Conservation (phyloP, 164 flowering plant species). For the Berberis thunbergii region DNA sequence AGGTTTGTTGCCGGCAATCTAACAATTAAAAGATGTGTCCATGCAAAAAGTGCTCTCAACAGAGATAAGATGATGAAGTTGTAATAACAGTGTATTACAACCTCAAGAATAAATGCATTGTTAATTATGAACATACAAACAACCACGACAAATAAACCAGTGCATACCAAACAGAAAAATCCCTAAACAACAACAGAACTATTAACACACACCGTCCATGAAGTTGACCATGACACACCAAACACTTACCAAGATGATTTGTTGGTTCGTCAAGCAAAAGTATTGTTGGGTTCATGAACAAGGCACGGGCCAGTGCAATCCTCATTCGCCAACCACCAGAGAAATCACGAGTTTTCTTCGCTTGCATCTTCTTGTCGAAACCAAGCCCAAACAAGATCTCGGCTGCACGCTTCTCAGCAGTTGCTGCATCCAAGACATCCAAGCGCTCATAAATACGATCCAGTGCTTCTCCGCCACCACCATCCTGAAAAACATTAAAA, state of each 20-base stretch:
- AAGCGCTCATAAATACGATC: slow-evolving; percentile 83
- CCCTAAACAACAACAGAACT: too few relatives aligned
- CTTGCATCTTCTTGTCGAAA: slow-evolving; percentile 79
- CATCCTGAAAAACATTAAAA: slow-evolving; percentile 34
- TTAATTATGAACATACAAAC: too few relatives aligned
- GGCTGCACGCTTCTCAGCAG: slow-evolving; percentile 96
- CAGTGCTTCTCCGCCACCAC: slow-evolving; percentile 77
- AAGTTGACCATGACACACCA: background rate
- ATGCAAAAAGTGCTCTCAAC: too few relatives aligned
- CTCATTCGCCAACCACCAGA: slow-evolving; percentile 99
- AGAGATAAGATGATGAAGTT: too few relatives aligned
- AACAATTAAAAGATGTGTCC: too few relatives aligned
- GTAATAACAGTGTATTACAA: too few relatives aligned
- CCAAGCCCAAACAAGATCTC: slow-evolving; percentile 93
- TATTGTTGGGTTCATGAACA: slow-evolving; percentile 87
- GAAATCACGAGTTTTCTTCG: slow-evolving; percentile 77
- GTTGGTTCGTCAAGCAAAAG: slow-evolving; percentile 88
- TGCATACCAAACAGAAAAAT: too few relatives aligned
- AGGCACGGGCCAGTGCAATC: slow-evolving; percentile 81
- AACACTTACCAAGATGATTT: slow-evolving; percentile 71
- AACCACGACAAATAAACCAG: too few relatives aligned
- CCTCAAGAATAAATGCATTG: too few relatives aligned
- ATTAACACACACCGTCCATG: too few relatives aligned
- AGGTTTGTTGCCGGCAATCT: too few relatives aligned
- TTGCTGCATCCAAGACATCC: slow-evolving; percentile 77